phyloP scores from a whole-genome alignment of 495 filamentous ascomycete species.

The Penicillium steckii region DNA sequence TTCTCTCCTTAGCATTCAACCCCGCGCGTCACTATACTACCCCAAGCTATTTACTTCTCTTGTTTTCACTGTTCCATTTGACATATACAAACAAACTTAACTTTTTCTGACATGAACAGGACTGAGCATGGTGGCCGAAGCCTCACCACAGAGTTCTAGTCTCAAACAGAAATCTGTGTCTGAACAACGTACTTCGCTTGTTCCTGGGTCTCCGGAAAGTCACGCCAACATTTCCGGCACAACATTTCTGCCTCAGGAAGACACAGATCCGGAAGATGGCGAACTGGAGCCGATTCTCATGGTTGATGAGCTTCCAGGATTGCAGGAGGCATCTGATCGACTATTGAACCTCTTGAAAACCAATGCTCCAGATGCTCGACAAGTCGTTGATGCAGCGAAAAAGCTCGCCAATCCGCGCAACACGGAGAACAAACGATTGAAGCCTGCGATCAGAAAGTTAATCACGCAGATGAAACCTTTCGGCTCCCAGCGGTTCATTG shows the following conservation, averaged over 20 bases:
- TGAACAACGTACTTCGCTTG: slow-evolving; percentile 1
- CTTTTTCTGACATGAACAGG: slow-evolving; percentile 15
- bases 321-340: slow-evolving; percentile 26
- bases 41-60: neutral
- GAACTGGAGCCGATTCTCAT: slow-evolving; percentile 27
- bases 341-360: slow-evolving; percentile 31
- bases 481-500: slow-evolving; percentile 26
- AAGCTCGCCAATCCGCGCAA: slow-evolving; percentile 24
- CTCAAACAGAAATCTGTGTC: slow-evolving; percentile 2
- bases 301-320: slow-evolving; percentile 34
- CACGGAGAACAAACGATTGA: slow-evolving; percentile 29
- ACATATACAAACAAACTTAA: neutral
- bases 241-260: slow-evolving; percentile 28
- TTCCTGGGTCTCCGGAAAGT: slow-evolving; percentile 36
- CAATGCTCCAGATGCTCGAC: slow-evolving; percentile 15
- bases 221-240: slow-evolving; percentile 41
- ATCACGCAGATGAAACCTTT: slow-evolving; percentile 25
- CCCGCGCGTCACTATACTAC: neutral
- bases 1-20: neutral
- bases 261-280: slow-evolving; percentile 24
- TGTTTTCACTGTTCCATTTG: neutral
- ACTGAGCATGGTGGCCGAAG: slow-evolving; percentile 13
- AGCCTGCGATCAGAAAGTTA: slow-evolving; percentile 18
- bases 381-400: slow-evolving; percentile 25
- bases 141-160: slow-evolving; percentile 10